These are phyloP conservation scores for Spiraea crenata DNA, from an alignment of 331 rosid genomes.

Conservation along the genomic window DNA sequence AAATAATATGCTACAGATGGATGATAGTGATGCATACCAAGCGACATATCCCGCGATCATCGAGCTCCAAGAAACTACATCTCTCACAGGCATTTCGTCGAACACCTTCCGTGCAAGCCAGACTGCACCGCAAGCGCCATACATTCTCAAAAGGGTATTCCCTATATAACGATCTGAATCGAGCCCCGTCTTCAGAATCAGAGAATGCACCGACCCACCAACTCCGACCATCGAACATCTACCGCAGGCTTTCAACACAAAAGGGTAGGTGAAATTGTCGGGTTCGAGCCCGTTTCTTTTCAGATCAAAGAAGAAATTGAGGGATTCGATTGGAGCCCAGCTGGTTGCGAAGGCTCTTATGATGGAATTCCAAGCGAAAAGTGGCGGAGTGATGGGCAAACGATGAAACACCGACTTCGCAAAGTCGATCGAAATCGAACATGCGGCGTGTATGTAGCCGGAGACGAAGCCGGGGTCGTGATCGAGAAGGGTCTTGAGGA, in stretches of 20 bases:
- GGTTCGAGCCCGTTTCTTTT: constrained; percentile 31
- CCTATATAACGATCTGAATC: constrained; percentile 29
- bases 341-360: constrained; percentile 39
- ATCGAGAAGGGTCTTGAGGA: constrained; percentile 40
- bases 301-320: constrained; percentile 39
- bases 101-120: constrained; percentile 40
- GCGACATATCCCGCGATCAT: constrained; percentile 49
- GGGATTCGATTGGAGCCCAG: constrained; percentile 31
- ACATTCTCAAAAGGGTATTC: constrained; percentile 47
- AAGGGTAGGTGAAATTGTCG: constrained; percentile 55
- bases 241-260: constrained; percentile 45
- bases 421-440: constrained; percentile 34
- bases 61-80: constrained; percentile 63
- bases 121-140: constrained; percentile 24
- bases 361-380: constrained; percentile 51
- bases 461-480: constrained; percentile 28
- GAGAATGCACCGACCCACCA: constrained; percentile 44
- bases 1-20: neutral
- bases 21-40: constrained; percentile 4
- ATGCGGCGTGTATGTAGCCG: constrained; percentile 21
- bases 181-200: constrained; percentile 38
- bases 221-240: constrained; percentile 17
- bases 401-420: constrained; percentile 33
- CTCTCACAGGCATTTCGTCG: constrained; percentile 50
- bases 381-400: constrained; percentile 41